A percentile compares a stretch with the other conserved stretches of the same genome.
Conservation (phyloP, 2,329 filamentous ascomycete species). For the Ophiostoma ulmi region DNA sequence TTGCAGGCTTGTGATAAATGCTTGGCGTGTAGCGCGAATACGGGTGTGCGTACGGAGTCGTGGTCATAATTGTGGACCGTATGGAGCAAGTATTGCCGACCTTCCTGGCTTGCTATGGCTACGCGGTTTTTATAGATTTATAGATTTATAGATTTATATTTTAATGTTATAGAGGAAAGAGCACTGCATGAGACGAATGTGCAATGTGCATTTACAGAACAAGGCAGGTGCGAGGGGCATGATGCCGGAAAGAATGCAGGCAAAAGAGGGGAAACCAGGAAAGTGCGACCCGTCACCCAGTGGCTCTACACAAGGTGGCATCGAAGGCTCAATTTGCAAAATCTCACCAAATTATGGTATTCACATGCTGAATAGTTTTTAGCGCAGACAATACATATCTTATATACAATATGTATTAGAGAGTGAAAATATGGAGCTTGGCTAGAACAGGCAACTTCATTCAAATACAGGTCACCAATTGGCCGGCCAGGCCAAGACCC, state of each 20-base stretch:
- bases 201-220: neutral
- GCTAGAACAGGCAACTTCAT: conserved; percentile 20
- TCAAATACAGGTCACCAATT: conserved; percentile 15
- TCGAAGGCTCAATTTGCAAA: neutral
- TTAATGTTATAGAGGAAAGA: neutral
- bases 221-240: conserved; percentile 5
- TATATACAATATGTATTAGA: neutral
- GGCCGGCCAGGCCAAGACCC: neutral
- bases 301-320: neutral
- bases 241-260: neutral
- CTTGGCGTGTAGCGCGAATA: neutral
- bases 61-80: neutral
- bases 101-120: neutral
- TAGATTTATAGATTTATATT: neutral
- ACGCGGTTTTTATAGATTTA: neutral
- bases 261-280: conserved; percentile 2
- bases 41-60: neutral
- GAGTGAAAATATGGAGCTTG: conserved; percentile 11
- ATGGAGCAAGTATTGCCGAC: neutral
- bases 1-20: neutral
- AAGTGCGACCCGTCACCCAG: neutral
- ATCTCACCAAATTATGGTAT: neutral
- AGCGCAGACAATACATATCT: neutral
- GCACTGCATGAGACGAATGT: neutral
- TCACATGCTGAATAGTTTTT: neutral